Evolutionary conservation across 768 basidiomycete species (phyloP).

Genomic region (Auricularia heimuer): DNA sequence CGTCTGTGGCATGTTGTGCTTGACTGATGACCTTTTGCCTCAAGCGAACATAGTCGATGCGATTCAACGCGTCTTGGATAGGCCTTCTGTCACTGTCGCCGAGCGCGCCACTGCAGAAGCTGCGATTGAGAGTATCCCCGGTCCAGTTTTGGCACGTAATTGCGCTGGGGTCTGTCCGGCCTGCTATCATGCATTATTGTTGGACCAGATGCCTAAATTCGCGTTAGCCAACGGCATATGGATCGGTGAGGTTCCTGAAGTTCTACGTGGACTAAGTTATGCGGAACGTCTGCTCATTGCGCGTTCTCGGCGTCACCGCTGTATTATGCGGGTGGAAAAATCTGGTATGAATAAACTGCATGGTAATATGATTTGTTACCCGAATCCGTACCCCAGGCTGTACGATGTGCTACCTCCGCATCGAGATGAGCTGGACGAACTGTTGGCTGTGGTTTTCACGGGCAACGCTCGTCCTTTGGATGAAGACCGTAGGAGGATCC

Average conservation of each 20-base stretch:
- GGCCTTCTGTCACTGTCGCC: too few species aligned
- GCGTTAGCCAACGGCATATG: constrained; percentile 28
- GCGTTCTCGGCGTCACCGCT: constrained; percentile 19
- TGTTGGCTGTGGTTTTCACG: constrained; percentile 24
- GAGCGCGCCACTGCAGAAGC: too few species aligned
- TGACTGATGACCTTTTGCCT: too few species aligned
- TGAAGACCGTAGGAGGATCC: constrained; percentile 20
- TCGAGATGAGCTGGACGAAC: constrained; percentile 22
- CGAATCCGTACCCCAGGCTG: background rate
- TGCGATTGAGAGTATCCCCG: too few species aligned
- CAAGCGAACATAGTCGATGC: too few species aligned
- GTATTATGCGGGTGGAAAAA: constrained; percentile 19
- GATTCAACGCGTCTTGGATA: too few species aligned
- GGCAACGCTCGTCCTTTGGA: constrained; percentile 18
- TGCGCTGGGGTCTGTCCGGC: too few species aligned
- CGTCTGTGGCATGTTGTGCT: too few species aligned
- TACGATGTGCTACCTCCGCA: background rate
- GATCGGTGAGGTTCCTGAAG: constrained; percentile 25
- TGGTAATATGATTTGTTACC: constrained; percentile 25
- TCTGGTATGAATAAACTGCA: constrained; percentile 25
- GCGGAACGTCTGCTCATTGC: constrained; percentile 24
- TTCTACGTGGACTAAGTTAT: constrained; percentile 19
- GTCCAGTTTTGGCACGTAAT: too few species aligned
- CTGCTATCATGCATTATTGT: background rate
- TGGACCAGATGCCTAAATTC: constrained; percentile 13